phyloP scores from a whole-genome alignment of 148 eudicot genomes.

The Camellia sinensis region DNA sequence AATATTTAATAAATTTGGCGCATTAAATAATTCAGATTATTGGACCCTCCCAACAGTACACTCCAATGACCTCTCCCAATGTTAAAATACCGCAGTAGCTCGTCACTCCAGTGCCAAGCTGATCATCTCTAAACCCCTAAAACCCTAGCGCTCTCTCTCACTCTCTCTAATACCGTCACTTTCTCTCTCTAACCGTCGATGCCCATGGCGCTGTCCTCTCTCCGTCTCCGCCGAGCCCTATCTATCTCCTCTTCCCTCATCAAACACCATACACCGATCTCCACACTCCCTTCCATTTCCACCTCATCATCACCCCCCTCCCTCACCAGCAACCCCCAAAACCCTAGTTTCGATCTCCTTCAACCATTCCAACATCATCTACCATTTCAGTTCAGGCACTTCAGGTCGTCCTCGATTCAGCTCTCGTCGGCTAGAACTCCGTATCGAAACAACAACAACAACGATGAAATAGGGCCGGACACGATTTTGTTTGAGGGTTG shows the following conservation, averaged over 20 bases:
- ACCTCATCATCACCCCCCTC: slow-evolving; percentile 11
- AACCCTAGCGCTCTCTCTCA: slow-evolving; percentile 14
- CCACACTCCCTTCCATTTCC: slow-evolving; percentile 11
- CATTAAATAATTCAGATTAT: no score
- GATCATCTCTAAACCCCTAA: neutral
- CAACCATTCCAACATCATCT: neutral
- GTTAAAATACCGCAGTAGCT: no score
- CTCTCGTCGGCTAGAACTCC: slow-evolving; percentile 23
- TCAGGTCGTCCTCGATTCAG: slow-evolving; percentile 24
- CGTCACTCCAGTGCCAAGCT: neutral
- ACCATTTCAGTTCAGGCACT: slow-evolving; percentile 10
- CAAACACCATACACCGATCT: slow-evolving; percentile 9
- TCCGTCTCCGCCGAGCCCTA: slow-evolving; percentile 61
- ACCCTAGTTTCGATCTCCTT: neutral
- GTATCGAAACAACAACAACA: slow-evolving; percentile 12
- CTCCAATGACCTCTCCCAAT: no score
- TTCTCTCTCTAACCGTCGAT: slow-evolving; percentile 1
- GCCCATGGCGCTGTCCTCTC: slow-evolving; percentile 41
- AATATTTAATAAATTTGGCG: no score
- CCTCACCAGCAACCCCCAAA: neutral
- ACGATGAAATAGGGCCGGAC: slow-evolving; percentile 58
- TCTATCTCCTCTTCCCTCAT: slow-evolving; percentile 39
- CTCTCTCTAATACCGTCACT: neutral
- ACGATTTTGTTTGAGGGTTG: slow-evolving; percentile 85
- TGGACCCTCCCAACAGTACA: no score